phyloP scores from a whole-genome alignment of 805 yeast species.

The Torulaspora maleeae region DNA sequence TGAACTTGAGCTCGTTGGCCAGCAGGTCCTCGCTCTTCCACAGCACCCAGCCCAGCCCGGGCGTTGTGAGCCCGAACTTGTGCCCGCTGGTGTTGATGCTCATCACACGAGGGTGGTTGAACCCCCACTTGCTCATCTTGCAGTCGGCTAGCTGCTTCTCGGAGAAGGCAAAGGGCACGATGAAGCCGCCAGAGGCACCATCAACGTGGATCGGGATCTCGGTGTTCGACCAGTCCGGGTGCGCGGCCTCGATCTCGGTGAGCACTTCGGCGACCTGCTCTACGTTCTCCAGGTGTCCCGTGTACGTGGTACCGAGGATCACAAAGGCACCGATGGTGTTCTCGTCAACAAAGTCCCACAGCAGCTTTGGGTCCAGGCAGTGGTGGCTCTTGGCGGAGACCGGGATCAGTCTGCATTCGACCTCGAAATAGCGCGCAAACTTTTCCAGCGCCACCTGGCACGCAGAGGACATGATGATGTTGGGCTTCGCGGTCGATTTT shows the following conservation, averaged over 20 bases:
- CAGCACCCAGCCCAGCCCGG: slow-evolving; percentile 89
- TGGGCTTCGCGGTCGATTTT: slow-evolving; percentile 60
- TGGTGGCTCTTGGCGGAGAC: slow-evolving; percentile 58
- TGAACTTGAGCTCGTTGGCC: slow-evolving; percentile 70
- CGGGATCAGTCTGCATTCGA: slow-evolving; percentile 72
- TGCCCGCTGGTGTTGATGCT: slow-evolving; percentile 90
- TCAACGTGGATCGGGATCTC: slow-evolving; percentile 87
- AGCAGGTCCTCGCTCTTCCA: slow-evolving; percentile 65
- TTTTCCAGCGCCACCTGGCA: slow-evolving; percentile 93
- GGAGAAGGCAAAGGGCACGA: slow-evolving; percentile 81
- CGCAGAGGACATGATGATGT: slow-evolving; percentile 86
- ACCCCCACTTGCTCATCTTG: slow-evolving; percentile 58
- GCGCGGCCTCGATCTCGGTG: slow-evolving; percentile 52
- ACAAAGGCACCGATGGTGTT: slow-evolving; percentile 90
- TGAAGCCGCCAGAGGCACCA: slow-evolving; percentile 87
- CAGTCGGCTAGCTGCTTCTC: slow-evolving; percentile 41
- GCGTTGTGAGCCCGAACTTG: slow-evolving; percentile 85
- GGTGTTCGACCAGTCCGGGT: slow-evolving; percentile 33
- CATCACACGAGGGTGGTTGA: slow-evolving; percentile 66
- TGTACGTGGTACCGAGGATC: slow-evolving; percentile 85
- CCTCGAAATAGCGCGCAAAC: slow-evolving; percentile 91
- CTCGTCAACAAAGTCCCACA: slow-evolving; percentile 70
- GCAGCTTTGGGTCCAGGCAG: slow-evolving; percentile 55
- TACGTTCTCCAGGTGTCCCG: slow-evolving; percentile 87
- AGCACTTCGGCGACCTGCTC: slow-evolving; percentile 55